Percentiles rank a stretch among this genome's conserved stretches.
These are phyloP conservation scores for Raphanus raphanistrum DNA, from an alignment of 345 rosid genomes.

Conservation along the genomic window DNA sequence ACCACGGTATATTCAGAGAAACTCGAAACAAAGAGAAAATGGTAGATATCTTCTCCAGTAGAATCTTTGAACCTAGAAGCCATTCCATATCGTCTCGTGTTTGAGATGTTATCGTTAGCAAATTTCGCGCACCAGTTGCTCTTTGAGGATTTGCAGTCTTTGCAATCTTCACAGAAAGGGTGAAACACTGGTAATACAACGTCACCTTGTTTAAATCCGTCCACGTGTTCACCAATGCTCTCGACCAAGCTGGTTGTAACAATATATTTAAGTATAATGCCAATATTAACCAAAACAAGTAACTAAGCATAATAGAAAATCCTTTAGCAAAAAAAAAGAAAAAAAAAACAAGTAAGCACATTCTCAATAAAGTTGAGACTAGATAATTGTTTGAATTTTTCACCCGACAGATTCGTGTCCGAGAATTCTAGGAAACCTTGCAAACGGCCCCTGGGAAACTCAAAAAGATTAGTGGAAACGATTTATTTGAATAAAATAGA, in stretches of 20 bases:
- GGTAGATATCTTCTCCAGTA: constrained; percentile 54
- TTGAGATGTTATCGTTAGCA: not conserved
- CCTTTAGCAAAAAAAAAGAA: too few relatives aligned
- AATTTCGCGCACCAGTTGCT: constrained; percentile 53
- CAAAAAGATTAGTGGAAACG: not conserved
- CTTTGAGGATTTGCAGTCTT: constrained; percentile 54
- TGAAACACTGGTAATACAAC: constrained; percentile 56
- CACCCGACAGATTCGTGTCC: constrained; percentile 87
- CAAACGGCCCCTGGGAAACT: constrained; percentile 45
- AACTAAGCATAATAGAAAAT: not conserved
- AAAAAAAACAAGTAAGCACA: not conserved
- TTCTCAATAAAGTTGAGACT: not conserved
- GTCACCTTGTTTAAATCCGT: constrained; percentile 58
- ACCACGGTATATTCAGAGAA: constrained; percentile 73
- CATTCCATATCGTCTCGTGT: constrained; percentile 57
- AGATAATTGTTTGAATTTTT: not conserved
- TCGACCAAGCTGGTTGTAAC: constrained; percentile 54
- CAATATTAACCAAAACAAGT: not conserved
- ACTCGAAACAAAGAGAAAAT: constrained; percentile 62
- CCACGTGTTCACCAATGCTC: constrained; percentile 67
- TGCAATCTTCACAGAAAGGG: constrained; percentile 53
- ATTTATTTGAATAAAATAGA: not conserved
- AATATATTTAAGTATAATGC: not conserved
- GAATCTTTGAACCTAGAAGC: constrained; percentile 51
- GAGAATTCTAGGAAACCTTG: constrained; percentile 56